These are phyloP conservation scores for Neurospora tetraspora DNA, from an alignment of 495 filamentous ascomycete species.

Conservation along the genomic window DNA sequence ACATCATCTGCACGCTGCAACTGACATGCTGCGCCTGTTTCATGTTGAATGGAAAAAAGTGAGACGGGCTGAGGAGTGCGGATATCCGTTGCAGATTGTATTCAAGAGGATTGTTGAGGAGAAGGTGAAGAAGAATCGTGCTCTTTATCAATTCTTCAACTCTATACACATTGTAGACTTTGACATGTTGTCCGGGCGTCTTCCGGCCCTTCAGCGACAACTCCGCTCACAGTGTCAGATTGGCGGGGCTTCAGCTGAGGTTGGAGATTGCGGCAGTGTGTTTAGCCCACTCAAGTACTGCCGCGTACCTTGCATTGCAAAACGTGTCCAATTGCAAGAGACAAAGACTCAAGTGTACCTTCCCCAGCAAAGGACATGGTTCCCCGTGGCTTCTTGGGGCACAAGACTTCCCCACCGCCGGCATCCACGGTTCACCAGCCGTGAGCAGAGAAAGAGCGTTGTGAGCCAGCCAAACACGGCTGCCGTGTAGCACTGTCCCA, in stretches of 20 bases:
- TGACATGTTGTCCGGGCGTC: neutral
- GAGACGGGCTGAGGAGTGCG: neutral
- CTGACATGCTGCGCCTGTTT: neutral
- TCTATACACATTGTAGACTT: neutral
- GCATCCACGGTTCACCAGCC: neutral
- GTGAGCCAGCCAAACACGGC: neutral
- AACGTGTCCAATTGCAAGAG: neutral
- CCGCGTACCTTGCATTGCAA: slow-evolving; percentile 5
- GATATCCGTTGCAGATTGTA: neutral
- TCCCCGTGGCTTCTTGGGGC: neutral
- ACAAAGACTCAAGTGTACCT: neutral
- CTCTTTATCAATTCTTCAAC: neutral
- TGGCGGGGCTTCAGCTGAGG: neutral
- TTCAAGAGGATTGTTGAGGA: neutral
- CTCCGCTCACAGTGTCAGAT: neutral
- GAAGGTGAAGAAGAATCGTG: neutral
- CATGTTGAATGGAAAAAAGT: neutral
- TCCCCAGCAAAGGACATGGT: neutral
- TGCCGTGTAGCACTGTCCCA: neutral
- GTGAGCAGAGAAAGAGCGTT: neutral
- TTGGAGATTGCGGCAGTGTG: neutral
- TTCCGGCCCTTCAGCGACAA: neutral
- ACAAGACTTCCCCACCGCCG: neutral
- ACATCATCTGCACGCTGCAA: neutral
- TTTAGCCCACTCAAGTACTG: slow-evolving; percentile 2